Evolutionary conservation across 1,284 basidiomycete species (phyloP), one percentile per base, ranked within the genome.

Genomic region (Termitomyces sp.): DNA sequence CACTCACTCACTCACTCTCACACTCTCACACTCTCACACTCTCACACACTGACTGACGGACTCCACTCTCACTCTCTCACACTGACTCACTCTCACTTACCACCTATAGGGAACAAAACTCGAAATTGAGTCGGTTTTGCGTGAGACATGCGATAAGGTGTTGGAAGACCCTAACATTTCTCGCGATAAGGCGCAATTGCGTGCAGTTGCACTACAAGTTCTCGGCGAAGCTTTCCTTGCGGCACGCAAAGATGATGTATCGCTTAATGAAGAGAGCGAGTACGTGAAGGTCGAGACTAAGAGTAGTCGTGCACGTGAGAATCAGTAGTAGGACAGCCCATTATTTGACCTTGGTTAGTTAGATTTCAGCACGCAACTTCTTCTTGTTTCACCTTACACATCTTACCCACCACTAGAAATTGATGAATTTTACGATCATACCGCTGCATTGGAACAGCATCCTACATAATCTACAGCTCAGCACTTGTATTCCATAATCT

Each of bases 111-210:
- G 95, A 3, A 90, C 95, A 26, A 98, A 97, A 68, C 83, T 98
- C 17, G 96, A 98, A 70, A 85, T 98, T 49, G 95, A 99, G 69
- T 91, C 90, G 15, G 87, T 99, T 31, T 78, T 99, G 9, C 83
- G 96, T 36, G 96, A 98, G 69, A 92, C 92, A 0, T 95, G 93
- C 67, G 96, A 99, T 64, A 82, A 85, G 19, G 81, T 98, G 15
- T 78, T 99, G 4, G 77, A 78, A 48, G 84, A 87, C 56, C 69
- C 79, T 0, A 62, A 64, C 3, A 66, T 88, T 42, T 53, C 79
- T 0, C 75, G 81, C 4, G 74, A 80, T 52, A 92, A 92, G 68
- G 77, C 85, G 1, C 76, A 83, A 44, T 72, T 94, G 55, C 80
- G 94, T 12, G 93, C 92, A 0, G 78, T 90, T 5, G 94, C 90